phyloP scores from a whole-genome alignment of 208 protist genomes.

The Cochliopodium minus region DNA sequence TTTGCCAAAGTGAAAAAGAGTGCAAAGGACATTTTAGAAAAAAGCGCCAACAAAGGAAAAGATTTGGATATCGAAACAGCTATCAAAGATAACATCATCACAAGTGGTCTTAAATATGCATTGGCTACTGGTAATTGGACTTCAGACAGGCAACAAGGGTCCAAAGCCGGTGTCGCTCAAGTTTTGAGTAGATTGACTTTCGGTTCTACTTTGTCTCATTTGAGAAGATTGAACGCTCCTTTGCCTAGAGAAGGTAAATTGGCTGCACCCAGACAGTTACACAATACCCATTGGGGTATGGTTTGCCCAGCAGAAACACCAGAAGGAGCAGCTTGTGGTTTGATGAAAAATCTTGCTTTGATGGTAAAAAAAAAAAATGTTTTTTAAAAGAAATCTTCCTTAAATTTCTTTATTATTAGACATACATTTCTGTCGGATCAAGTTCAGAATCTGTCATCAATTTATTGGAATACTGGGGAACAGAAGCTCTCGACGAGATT shows the following conservation, averaged over 20 bases:
- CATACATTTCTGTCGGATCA: constrained; percentile 31
- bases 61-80: background rate
- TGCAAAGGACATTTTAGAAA: constrained; percentile 22
- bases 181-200: constrained; percentile 85
- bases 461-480: constrained; percentile 44
- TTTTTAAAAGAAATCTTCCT: constrained; percentile 6
- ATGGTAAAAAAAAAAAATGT: constrained; percentile 50
- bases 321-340: constrained; percentile 70
- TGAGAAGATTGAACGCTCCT: constrained; percentile 92
- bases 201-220: constrained; percentile 85
- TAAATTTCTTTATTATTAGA: background rate
- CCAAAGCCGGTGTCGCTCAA: constrained; percentile 56
- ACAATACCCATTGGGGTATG: constrained; percentile 89
- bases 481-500: constrained; percentile 51
- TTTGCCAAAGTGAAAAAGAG: constrained; percentile 43
- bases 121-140: constrained; percentile 96
- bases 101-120: constrained; percentile 63
- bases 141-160: constrained; percentile 16
- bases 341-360: constrained; percentile 87
- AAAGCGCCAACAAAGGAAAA: background rate
- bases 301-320: constrained; percentile 86
- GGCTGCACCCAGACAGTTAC: constrained; percentile 73
- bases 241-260: constrained; percentile 68
- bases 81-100: constrained; percentile 31
- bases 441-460: constrained; percentile 30